These are phyloP conservation scores for Talaromyces piceae DNA, from an alignment of 2,329 filamentous ascomycete species.

Conservation along the genomic window DNA sequence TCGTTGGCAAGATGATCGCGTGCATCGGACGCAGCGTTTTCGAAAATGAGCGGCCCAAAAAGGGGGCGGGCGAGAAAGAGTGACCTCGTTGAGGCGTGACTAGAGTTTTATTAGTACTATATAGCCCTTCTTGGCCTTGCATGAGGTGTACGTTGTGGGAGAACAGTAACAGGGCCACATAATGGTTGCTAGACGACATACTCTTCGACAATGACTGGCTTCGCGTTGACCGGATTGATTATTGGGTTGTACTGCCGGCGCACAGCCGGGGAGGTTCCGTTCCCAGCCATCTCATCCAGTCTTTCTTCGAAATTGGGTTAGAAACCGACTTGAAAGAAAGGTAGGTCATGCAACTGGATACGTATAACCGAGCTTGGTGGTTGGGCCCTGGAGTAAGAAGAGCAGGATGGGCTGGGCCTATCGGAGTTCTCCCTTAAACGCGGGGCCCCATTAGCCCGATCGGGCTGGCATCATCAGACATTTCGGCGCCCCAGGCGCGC, in stretches of 20 bases:
- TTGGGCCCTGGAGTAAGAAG: no score
- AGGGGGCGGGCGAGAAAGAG: constrained; percentile 49
- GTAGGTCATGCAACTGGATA: no score
- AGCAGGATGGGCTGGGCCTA: no score
- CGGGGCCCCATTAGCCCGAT: neutral
- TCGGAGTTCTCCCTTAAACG: neutral
- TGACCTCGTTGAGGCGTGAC: constrained; percentile 26
- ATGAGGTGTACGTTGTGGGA: no score
- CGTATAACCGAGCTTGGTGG: no score
- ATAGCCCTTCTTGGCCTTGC: neutral
- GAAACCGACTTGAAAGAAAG: no score
- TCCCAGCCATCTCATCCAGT: neutral
- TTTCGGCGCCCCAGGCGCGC: neutral
- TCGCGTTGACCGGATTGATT: constrained; percentile 42
- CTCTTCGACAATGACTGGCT: constrained; percentile 45
- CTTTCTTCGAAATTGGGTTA: no score
- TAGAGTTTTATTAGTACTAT: constrained; percentile 8
- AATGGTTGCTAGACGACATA: constrained; percentile 28
- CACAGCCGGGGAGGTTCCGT: neutral
- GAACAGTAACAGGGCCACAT: no score
- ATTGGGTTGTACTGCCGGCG: constrained; percentile 41
- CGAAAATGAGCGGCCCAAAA: constrained; percentile 55
- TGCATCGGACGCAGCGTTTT: constrained; percentile 59
- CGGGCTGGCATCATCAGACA: neutral
- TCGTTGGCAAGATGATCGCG: constrained; percentile 61